Conservation (phyloP, 768 basidiomycete species). For the Punctularia strigosozonata region DNA sequence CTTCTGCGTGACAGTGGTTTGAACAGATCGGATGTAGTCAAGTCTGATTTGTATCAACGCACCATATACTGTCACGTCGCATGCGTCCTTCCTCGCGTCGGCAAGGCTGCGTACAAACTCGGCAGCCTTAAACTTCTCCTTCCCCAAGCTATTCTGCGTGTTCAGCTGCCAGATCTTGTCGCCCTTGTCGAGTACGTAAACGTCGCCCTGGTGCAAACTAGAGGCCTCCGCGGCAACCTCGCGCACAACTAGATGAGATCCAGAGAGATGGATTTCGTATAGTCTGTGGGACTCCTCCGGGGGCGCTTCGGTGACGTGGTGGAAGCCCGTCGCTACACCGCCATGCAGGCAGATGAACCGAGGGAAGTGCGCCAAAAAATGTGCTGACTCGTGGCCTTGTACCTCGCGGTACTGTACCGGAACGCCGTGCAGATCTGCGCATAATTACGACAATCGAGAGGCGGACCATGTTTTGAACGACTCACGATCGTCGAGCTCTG, state of each 20-base stretch:
- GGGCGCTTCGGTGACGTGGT: conserved; percentile 33
- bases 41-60: conserved; percentile 6
- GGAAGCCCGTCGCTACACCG: conserved; percentile 39
- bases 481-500: conserved; percentile 56
- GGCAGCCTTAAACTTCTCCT: conserved; percentile 49
- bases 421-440: conserved; percentile 37
- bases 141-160: conserved; percentile 38
- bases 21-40: background rate
- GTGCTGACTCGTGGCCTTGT: conserved; percentile 42
- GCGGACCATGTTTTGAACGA: conserved; percentile 12
- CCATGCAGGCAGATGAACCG: conserved; percentile 33
- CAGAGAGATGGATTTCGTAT: conserved; percentile 32
- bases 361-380: conserved; percentile 39
- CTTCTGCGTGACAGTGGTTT: conserved; percentile 24
- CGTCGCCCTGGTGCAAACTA: conserved; percentile 41
- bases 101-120: conserved; percentile 42
- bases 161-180: conserved; percentile 41
- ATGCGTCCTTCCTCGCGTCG: conserved; percentile 26
- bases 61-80: conserved; percentile 40
- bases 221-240: conserved; percentile 32
- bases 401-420: conserved; percentile 54
- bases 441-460: background rate
- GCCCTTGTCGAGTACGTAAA: conserved; percentile 52
- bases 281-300: conserved; percentile 33
- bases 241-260: conserved; percentile 24